A percentile compares a stretch with the other conserved stretches of the same genome.
These are phyloP conservation scores for Davidsoniella virescens DNA, from an alignment of 2,329 filamentous ascomycete genomes.

Conservation along the genomic window DNA sequence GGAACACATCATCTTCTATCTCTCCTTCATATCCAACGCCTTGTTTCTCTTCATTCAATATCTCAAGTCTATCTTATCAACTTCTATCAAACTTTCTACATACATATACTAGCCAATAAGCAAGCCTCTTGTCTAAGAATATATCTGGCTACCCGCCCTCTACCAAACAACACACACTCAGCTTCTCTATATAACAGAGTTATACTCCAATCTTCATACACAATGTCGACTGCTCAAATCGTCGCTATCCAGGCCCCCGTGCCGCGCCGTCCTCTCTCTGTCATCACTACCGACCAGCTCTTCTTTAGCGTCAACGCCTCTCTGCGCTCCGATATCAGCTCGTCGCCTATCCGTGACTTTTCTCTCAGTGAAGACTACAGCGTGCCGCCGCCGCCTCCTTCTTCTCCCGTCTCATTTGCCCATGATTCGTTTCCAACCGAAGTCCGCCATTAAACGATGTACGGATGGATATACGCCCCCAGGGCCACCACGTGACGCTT, in stretches of 20 bases:
- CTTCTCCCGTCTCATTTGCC: slow-evolving; percentile 44
- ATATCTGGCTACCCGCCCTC: neutral
- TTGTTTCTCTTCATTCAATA: neutral
- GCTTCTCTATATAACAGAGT: no score
- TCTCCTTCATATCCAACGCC: neutral
- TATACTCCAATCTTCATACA: neutral
- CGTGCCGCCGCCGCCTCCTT: slow-evolving; percentile 48
- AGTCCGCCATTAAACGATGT: neutral
- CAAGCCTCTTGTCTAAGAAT: neutral
- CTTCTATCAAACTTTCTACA: no score
- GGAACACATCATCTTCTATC: neutral
- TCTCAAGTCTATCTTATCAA: neutral
- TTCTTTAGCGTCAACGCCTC: slow-evolving; percentile 37
- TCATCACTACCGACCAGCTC: slow-evolving; percentile 33
- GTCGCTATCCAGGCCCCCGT: slow-evolving; percentile 29
- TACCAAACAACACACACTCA: neutral
- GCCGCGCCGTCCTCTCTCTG: slow-evolving; percentile 28
- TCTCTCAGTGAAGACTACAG: slow-evolving; percentile 40
- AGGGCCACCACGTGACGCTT: no score
- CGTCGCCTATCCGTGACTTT: slow-evolving; percentile 31
- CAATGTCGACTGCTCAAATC: slow-evolving; percentile 3
- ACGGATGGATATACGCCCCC: neutral
- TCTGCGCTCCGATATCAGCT: slow-evolving; percentile 26
- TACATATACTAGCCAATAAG: no score
- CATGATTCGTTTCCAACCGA: slow-evolving; percentile 19